Conservation (phyloP, 1,284 basidiomycete genomes). For the Neotropicomus parvogracilis region DNA sequence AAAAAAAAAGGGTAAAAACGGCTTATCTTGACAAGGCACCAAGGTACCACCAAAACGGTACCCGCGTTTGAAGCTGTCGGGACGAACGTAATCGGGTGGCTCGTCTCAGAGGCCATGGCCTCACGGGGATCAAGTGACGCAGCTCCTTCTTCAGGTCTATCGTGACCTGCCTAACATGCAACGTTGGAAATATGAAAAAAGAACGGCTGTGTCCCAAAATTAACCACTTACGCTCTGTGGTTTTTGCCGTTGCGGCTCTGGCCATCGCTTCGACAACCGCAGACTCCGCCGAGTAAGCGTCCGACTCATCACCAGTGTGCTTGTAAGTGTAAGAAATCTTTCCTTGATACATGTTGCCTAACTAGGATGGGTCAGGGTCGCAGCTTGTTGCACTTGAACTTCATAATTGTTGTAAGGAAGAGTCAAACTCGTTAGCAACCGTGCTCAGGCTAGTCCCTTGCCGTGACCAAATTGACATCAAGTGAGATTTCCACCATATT, state of each 20-base stretch:
- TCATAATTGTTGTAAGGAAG: no score
- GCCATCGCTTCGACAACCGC: slow-evolving; percentile 6
- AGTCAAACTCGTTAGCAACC: no score
- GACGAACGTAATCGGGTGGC: slow-evolving; percentile 45
- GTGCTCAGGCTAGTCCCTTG: no score
- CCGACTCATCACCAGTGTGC: not conserved
- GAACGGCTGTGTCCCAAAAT: not conserved
- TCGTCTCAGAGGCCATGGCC: slow-evolving; percentile 55
- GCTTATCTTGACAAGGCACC: slow-evolving; percentile 28
- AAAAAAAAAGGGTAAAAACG: no score
- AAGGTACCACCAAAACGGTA: slow-evolving; percentile 58
- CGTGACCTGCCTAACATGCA: slow-evolving; percentile 31
- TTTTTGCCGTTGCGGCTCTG: not conserved
- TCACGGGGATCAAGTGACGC: slow-evolving; percentile 56
- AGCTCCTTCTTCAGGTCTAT: slow-evolving; percentile 46
- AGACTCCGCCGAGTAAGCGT: slow-evolving; percentile 8
- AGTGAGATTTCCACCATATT: not conserved
- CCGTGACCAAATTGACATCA: not conserved
- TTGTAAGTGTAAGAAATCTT: not conserved
- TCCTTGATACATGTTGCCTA: slow-evolving; percentile 4
- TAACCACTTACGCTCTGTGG: slow-evolving; percentile 14
- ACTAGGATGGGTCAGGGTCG: slow-evolving; percentile 1
- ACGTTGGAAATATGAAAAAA: slow-evolving; percentile 8
- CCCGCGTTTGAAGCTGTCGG: slow-evolving; percentile 49
- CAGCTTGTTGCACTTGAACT: no score